Evolutionary conservation across 495 filamentous ascomycete genomes (phyloP).

Genomic region (Letharia columbiana): DNA sequence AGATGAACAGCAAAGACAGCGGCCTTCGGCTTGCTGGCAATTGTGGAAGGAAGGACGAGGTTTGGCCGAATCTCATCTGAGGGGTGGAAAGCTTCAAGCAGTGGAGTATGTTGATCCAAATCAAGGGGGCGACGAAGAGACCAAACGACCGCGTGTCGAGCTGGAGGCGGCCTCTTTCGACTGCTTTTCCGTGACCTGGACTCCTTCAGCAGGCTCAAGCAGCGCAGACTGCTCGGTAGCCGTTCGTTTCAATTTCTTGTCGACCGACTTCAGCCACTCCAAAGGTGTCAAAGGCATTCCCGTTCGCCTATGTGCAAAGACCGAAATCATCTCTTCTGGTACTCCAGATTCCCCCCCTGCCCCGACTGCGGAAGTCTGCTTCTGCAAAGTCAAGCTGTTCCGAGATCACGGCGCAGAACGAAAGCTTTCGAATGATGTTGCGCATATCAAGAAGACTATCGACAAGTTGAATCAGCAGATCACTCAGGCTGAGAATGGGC

Average conservation of each 20-base stretch:
- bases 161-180: slow-evolving; percentile 81
- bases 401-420: slow-evolving; percentile 93
- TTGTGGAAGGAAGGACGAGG: slow-evolving; percentile 93
- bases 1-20: slow-evolving; percentile 77
- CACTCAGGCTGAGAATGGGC: slow-evolving; percentile 74
- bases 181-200: slow-evolving; percentile 87
- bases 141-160: slow-evolving; percentile 64
- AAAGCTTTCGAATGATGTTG: slow-evolving; percentile 89
- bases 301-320: slow-evolving; percentile 85
- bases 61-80: slow-evolving; percentile 78
- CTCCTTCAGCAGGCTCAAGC: slow-evolving; percentile 49
- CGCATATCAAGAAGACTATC: slow-evolving; percentile 86
- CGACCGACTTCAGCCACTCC: slow-evolving; percentile 95
- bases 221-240: slow-evolving; percentile 67
- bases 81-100: slow-evolving; percentile 78
- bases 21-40: slow-evolving; percentile 81
- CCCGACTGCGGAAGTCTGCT: slow-evolving; percentile 62
- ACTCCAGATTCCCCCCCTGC: slow-evolving; percentile 35
- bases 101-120: slow-evolving; percentile 85
- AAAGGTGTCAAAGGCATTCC: slow-evolving; percentile 97
- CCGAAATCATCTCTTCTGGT: slow-evolving; percentile 46
- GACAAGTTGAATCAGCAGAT: slow-evolving; percentile 92
- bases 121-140: slow-evolving; percentile 59
- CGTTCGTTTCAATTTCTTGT: slow-evolving; percentile 95
- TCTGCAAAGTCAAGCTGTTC: slow-evolving; percentile 94